Percentiles rank a stretch among this genome's conserved stretches.
These are phyloP conservation scores for Zea mays DNA, from an alignment of 176 grass and related monocot genomes.

Conservation along the genomic window DNA sequence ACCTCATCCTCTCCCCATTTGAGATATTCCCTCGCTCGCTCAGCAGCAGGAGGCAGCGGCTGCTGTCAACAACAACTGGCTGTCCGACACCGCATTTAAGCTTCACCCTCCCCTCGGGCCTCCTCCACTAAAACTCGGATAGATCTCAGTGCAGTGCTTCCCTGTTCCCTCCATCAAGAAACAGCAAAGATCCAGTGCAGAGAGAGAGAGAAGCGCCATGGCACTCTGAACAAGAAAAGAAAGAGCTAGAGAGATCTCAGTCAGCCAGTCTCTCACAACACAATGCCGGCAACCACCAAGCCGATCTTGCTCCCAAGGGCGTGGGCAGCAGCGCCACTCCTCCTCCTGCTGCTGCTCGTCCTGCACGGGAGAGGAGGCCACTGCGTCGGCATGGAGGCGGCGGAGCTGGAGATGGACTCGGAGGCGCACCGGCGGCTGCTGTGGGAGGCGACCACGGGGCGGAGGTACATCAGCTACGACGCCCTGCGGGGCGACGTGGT, in stretches of 20 bases:
- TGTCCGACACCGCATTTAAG: conserved; percentile 36
- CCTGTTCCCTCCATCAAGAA: background rate
- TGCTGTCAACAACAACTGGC: conserved; percentile 10
- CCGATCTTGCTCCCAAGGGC: conserved; percentile 33
- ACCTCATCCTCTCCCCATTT: background rate
- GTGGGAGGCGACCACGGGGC: conserved; percentile 38
- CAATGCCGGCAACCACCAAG: conserved; percentile 35
- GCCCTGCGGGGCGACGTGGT: conserved; percentile 80
- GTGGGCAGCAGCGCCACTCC: conserved; percentile 6
- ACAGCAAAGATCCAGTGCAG: conserved; percentile 36
- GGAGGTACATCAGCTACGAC: conserved; percentile 88
- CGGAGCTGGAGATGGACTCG: conserved; percentile 57
- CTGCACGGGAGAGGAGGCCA: conserved; percentile 31
- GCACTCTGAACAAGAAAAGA: background rate
- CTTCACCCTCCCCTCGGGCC: background rate
- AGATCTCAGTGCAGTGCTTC: background rate
- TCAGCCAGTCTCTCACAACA: background rate
- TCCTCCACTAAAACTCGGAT: background rate
- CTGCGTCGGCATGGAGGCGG: conserved; percentile 30
- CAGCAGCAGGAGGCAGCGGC: background rate
- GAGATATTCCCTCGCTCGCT: background rate
- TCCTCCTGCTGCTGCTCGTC: conserved; percentile 19
- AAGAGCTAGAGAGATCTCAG: background rate
- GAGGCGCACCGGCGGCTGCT: conserved; percentile 54
- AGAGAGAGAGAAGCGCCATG: background rate